These are phyloP conservation scores for Cyclotella kingstonii DNA, from an alignment of 108 stramenopile species.

Conservation along the genomic window DNA sequence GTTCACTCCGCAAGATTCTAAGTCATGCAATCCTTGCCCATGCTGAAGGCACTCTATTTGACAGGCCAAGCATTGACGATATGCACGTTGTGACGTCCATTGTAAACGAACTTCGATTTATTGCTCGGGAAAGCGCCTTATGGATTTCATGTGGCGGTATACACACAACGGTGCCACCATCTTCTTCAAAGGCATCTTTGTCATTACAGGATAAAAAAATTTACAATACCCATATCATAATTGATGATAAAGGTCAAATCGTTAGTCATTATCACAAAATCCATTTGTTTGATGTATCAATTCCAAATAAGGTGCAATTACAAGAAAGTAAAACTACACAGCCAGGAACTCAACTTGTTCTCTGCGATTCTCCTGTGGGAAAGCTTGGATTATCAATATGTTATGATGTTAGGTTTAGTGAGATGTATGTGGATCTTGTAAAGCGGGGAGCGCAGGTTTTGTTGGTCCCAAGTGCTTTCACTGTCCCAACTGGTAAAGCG, in stretches of 20 bases:
- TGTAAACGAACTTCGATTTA: conserved; percentile 64
- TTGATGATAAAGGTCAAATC: conserved; percentile 70
- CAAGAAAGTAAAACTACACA: conserved; percentile 78
- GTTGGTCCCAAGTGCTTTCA: conserved; percentile 93
- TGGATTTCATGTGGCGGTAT: conserved; percentile 87
- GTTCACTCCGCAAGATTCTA: conserved; percentile 14
- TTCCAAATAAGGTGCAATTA: conserved; percentile 73
- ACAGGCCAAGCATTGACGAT: background rate
- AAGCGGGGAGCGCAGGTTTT: conserved; percentile 74
- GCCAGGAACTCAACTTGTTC: conserved; percentile 72
- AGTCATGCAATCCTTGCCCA: conserved; percentile 17
- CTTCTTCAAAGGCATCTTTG: conserved; percentile 31
- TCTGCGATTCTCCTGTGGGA: conserved; percentile 87
- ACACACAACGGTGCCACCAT: conserved; percentile 44
- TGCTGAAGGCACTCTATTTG: conserved; percentile 7
- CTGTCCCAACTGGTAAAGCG: conserved; percentile 92
- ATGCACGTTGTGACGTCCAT: conserved; percentile 43
- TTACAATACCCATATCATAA: conserved; percentile 94
- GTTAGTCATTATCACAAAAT: conserved; percentile 82
- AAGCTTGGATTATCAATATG: conserved; percentile 88
- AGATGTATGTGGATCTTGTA: conserved; percentile 71
- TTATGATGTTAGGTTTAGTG: conserved; percentile 96
- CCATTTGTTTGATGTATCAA: conserved; percentile 93
- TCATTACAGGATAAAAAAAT: conserved; percentile 48
- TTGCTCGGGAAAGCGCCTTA: conserved; percentile 55